phyloP scores from a whole-genome alignment of 116 monocot species.

The Dioscorea cayenensis region DNA sequence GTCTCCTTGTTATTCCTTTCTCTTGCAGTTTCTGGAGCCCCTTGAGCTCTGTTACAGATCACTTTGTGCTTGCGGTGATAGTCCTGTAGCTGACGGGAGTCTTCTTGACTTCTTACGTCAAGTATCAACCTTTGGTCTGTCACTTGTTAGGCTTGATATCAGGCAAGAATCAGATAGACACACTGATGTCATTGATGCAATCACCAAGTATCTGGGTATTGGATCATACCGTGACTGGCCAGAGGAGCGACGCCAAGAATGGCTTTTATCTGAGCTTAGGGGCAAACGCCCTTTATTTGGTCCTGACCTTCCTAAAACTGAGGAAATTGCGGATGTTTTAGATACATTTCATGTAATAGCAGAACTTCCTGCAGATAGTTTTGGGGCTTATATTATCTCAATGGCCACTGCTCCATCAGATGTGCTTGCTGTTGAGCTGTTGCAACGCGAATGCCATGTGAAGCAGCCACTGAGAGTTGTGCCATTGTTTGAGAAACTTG shows the following conservation, averaged over 20 bases:
- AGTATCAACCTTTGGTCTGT: constrained; percentile 95
- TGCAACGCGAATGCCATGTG: constrained; percentile 78
- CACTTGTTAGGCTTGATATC: constrained; percentile 88
- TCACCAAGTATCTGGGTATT: constrained; percentile 72
- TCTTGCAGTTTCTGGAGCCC: constrained; percentile 85
- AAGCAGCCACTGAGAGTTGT: constrained; percentile 86
- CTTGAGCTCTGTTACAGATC: constrained; percentile 94
- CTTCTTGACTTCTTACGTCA: constrained; percentile 95
- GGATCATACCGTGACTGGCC: constrained; percentile 95
- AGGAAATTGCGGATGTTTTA: constrained; percentile 89
- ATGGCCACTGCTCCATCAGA: constrained; percentile 91
- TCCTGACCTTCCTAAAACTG: constrained; percentile 79
- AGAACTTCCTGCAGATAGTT: constrained; percentile 82
- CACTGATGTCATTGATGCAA: constrained; percentile 89
- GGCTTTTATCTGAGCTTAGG: constrained; percentile 84
- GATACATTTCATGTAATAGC: constrained; percentile 78
- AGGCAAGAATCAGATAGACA: constrained; percentile 97
- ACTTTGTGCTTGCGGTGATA: constrained; percentile 81
- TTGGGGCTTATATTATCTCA: constrained; percentile 96
- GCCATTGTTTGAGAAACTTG: constrained; percentile 91
- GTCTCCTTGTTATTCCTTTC: neutral
- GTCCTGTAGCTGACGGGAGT: constrained; percentile 85
- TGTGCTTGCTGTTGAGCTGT: constrained; percentile 86
- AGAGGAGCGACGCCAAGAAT: constrained; percentile 81
- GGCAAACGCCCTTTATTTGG: constrained; percentile 88